These are phyloP conservation scores for Hymenoscyphus repandus DNA, from an alignment of 2,329 filamentous ascomycete species.

Conservation along the genomic window DNA sequence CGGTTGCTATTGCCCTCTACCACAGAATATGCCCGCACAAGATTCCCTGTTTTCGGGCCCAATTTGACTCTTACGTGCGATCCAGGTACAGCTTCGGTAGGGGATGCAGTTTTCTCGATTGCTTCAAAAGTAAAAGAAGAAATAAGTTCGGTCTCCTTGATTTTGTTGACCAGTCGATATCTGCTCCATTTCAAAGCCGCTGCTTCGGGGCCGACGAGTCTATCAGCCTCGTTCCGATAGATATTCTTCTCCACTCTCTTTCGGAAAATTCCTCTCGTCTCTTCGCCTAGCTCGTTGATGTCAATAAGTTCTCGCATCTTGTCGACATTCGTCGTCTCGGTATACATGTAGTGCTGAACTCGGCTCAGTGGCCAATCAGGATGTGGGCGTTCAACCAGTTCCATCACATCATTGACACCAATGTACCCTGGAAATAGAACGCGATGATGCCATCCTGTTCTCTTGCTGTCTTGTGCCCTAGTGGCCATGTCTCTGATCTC, in stretches of 20 bases:
- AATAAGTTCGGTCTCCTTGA: conserved; percentile 44
- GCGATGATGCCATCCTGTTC: conserved; percentile 61
- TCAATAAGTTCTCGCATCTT: conserved; percentile 11
- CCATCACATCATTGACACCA: conserved; percentile 49
- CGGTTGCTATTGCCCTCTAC: conserved; percentile 22
- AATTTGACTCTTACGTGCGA: conserved; percentile 52
- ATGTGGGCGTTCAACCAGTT: conserved; percentile 47
- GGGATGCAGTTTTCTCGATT: conserved; percentile 30
- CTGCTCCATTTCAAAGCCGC: conserved; percentile 24
- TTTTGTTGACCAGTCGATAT: conserved; percentile 41
- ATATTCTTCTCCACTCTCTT: conserved; percentile 20
- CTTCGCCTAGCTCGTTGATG: conserved; percentile 9
- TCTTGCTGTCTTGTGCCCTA: conserved; percentile 46
- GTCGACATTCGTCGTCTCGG: conserved; percentile 35
- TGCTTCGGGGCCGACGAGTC: conserved; percentile 6
- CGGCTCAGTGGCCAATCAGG: conserved; percentile 57
- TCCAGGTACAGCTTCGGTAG: conserved; percentile 31
- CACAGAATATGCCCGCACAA: conserved; percentile 57
- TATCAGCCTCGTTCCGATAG: conserved; percentile 16
- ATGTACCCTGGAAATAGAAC: conserved; percentile 50
- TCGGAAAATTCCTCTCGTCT: conserved; percentile 6
- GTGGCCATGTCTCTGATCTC: conserved; percentile 56
- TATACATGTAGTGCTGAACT: conserved; percentile 56
- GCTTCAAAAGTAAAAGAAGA: conserved; percentile 48
- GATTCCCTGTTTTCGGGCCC: conserved; percentile 36